Percentiles rank a stretch among this genome's conserved stretches.
Conservation (phyloP, 108 stramenopile species). For the Pseudonitzschia multiseries region DNA sequence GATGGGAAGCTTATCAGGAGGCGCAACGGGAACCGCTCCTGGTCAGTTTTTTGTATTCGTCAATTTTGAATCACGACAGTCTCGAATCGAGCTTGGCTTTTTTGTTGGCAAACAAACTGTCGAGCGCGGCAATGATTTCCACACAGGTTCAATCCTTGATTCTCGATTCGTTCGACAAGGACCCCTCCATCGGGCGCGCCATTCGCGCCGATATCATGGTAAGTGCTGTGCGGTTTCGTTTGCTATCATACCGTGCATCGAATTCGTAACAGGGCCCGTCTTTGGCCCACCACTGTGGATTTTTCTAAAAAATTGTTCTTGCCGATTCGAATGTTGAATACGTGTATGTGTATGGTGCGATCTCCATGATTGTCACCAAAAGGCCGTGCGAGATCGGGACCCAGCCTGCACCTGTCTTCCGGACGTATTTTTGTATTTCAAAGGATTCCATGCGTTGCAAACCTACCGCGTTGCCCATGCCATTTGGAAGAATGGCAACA, state of each 20-base stretch:
- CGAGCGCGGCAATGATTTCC: conserved; percentile 61
- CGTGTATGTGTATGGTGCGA: background rate
- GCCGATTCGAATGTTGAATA: background rate
- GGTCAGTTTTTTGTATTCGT: conserved; percentile 78
- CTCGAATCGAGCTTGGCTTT: conserved; percentile 82
- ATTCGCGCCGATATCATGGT: conserved; percentile 66
- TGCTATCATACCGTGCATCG: background rate
- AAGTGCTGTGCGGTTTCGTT: background rate
- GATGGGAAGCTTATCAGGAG: conserved; percentile 68
- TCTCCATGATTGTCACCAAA: background rate
- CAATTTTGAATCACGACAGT: conserved; percentile 81
- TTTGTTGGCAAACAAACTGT: conserved; percentile 78
- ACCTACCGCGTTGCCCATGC: conserved; percentile 76
- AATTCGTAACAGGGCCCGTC: no score
- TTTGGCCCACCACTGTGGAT: no score
- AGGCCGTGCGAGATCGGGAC: conserved; percentile 73
- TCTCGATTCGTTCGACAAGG: conserved; percentile 52
- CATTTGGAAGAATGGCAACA: conserved; percentile 64
- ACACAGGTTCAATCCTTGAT: conserved; percentile 76
- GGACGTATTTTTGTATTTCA: conserved; percentile 77
- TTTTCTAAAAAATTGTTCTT: no score
- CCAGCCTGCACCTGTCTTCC: conserved; percentile 67
- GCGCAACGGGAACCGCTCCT: conserved; percentile 78
- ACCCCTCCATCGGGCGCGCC: conserved; percentile 48
- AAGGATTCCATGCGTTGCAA: conserved; percentile 90